Conservation (phyloP, 139 green algal species). For the Zygnema cylindricum region DNA sequence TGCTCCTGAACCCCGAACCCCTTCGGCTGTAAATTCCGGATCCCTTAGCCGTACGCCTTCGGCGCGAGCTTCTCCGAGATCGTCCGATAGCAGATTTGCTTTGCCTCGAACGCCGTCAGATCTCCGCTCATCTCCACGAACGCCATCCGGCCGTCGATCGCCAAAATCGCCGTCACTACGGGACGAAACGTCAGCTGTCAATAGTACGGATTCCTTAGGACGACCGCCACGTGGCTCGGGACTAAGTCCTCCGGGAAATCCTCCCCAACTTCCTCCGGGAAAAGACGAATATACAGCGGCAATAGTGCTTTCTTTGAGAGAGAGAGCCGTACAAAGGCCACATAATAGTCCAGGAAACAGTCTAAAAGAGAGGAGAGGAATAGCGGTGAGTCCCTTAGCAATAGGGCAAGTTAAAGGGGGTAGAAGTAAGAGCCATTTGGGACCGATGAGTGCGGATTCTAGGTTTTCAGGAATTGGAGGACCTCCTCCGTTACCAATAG, state of each 20-base stretch:
- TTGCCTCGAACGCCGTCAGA: not conserved
- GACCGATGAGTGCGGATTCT: not conserved
- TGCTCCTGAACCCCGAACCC: not conserved
- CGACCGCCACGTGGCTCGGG: no score
- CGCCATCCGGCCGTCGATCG: not conserved
- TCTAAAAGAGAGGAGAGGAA: not conserved
- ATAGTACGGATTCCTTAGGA: no score
- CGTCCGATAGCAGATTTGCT: not conserved
- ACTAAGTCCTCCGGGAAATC: not conserved
- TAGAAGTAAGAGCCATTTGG: not conserved
- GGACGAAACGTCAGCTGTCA: not conserved
- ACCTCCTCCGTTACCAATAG: no score
- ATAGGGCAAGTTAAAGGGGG: not conserved
- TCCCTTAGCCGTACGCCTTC: not conserved
- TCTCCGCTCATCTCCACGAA: not conserved
- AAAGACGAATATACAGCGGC: not conserved
- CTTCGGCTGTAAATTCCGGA: not conserved
- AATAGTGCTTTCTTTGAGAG: not conserved
- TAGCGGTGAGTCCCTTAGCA: not conserved
- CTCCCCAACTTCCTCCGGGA: not conserved
- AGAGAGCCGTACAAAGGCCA: no score
- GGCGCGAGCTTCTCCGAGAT: no score
- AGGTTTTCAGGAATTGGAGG: not conserved
- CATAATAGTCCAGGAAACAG: not conserved
- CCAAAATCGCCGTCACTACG: not conserved